Base-by-base conservation (phyloP, 495 filamentous ascomycete species). In the Eremomyces bilateralis region DNA sequence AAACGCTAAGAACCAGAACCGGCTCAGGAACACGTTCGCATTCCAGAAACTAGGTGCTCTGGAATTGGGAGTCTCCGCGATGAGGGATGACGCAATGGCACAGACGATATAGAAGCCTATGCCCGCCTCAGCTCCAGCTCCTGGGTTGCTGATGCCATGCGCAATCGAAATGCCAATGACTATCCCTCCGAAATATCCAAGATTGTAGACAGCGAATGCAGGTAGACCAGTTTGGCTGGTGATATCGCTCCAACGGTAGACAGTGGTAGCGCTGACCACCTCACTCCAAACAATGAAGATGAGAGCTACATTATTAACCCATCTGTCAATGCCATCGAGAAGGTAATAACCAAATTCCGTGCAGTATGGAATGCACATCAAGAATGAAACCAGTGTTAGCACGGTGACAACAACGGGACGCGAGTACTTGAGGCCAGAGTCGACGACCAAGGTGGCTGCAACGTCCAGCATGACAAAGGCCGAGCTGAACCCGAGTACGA, bases 101-200 rank as follows among this genome's bases (percentile, higher is more conserved):
- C 24, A 24, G 4, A 33, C 4, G 3, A 42, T 20, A 20, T 33
- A 42, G 20, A 42, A 8, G 41, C 54, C 56, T 29, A 53, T 46
- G 3, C 47, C 54, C 0, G 53, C 50, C 11, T 51, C 54, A 6
- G 39, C 46, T 10, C 37, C 39, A 0, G 48, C 34, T 6, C 18
- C 39, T n/a, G 39, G 39, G n/a, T n/a, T n/a, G 45, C 20, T 43
- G 37, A 53, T 37, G 4, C 35, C 45, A 21, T 59, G 54, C 12
- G 47, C 49, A 13, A 58, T 36, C 1, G 42, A 39, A 12, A 58
- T 43, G 17, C 55, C 55, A 13, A 54, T 18, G 10, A 59, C 35
- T 36, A 55, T 51, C 4, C 46, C 53, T 13, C 46, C 47, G 8
- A 57, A 51, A 29, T 55, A 57, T n/a, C 48, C 53, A 5, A 46